phyloP scores from a whole-genome alignment of 176 grass and related monocot genomes.

The barley (Hordeum vulgare) region MorexV3_pseudomolecules_assembly NC_058519.1:593223649-593224148 shows the following conservation, averaged over 20 bases:
- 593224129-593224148: conserved; percentile 2
- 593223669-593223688: too few species aligned
- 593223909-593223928: not conserved
- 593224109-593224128: conserved; percentile 22
- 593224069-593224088: not conserved
- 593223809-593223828: too few species aligned
- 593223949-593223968: not conserved
- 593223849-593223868: not conserved
- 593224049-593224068: not conserved
- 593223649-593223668: too few species aligned
- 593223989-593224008: not conserved
- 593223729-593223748: too few species aligned
- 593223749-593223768: too few species aligned
- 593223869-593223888: not conserved
- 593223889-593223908: not conserved
- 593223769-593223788: too few species aligned
- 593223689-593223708: too few species aligned
- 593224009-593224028: not conserved
- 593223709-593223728: too few species aligned
- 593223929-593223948: not conserved
- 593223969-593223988: not conserved
- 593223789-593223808: too few species aligned
- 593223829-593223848: not conserved
- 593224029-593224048: not conserved
- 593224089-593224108: not conserved